Percentiles rank a stretch among this genome's conserved stretches.
phyloP scores from a whole-genome alignment of 257 asterid species.

The Pogostemon cablin region DNA sequence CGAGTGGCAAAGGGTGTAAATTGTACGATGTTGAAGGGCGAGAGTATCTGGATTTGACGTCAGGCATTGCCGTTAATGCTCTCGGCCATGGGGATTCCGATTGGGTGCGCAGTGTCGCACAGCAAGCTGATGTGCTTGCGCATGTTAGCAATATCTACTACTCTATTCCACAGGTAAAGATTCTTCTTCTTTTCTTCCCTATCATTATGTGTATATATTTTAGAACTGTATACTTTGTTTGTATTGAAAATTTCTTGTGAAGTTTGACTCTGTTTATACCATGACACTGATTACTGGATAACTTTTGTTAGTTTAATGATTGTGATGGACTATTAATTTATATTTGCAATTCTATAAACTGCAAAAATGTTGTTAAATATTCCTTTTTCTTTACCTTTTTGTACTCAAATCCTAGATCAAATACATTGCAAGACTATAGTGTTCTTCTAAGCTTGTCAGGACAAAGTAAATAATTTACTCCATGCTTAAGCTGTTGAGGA shows the following conservation, averaged over 20 bases:
- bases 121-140: slow-evolving; percentile 67
- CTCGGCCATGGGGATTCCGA: slow-evolving; percentile 94
- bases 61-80: slow-evolving; percentile 93
- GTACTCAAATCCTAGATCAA: neutral
- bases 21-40: slow-evolving; percentile 81
- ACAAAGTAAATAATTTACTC: too few species aligned
- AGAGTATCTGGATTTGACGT: slow-evolving; percentile 83
- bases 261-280: neutral
- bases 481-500: too few species aligned
- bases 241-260: too few species aligned
- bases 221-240: neutral
- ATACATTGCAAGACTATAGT: neutral
- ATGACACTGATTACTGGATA: neutral
- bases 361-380: neutral
- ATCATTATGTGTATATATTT: neutral
- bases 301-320: neutral
- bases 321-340: too few species aligned
- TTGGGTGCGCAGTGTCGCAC: slow-evolving; percentile 68
- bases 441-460: slow-evolving; percentile 9
- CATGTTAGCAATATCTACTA: slow-evolving; percentile 85
- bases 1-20: slow-evolving; percentile 81
- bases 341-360: neutral
- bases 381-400: too few species aligned
- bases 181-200: neutral
- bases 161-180: slow-evolving; percentile 70